A percentile compares a stretch with the other conserved stretches of the same genome.
phyloP scores from a whole-genome alignment of 2,329 filamentous ascomycete genomes.

The Penicillium concentricum region DNA sequence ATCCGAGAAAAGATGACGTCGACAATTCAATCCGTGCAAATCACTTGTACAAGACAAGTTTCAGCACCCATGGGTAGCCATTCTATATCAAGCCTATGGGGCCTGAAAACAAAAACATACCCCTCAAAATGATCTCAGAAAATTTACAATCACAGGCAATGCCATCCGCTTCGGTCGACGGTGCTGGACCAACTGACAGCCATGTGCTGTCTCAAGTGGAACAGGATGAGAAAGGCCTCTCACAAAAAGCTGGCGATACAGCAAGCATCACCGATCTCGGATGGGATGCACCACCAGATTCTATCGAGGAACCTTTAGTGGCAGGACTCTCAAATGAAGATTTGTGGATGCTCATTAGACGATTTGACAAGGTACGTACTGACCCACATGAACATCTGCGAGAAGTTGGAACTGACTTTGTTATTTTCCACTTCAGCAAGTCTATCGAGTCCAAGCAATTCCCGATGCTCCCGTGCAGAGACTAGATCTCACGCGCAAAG shows the following conservation, averaged over 20 bases:
- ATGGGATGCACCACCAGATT: slow-evolving; percentile 15
- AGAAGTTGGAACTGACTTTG: neutral
- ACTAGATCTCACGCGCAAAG: slow-evolving; percentile 75
- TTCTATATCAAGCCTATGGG: neutral
- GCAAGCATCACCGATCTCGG: slow-evolving; percentile 19
- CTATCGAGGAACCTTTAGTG: slow-evolving; percentile 50
- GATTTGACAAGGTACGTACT: slow-evolving; percentile 66
- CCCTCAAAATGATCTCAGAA: neutral
- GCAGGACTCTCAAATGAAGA: slow-evolving; percentile 70
- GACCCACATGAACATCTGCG: too few species aligned
- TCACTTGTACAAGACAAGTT: neutral
- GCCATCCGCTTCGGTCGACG: neutral
- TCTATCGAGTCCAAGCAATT: slow-evolving; percentile 70
- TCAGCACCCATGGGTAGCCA: neutral
- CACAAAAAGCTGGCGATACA: slow-evolving; percentile 16
- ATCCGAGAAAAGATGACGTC: slow-evolving; percentile 4
- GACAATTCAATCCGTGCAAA: neutral
- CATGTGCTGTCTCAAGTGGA: slow-evolving; percentile 24
- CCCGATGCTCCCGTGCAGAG: slow-evolving; percentile 60
- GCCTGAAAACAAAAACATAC: neutral
- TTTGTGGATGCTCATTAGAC: slow-evolving; percentile 67
- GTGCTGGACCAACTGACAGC: slow-evolving; percentile 23
- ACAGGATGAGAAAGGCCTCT: slow-evolving; percentile 19
- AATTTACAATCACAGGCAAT: neutral
- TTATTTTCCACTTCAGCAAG: slow-evolving; percentile 49